A percentile compares a stretch with the other conserved stretches of the same genome.
phyloP scores from a whole-genome alignment of 306 rosid species.

The Medicago lupulina region DNA sequence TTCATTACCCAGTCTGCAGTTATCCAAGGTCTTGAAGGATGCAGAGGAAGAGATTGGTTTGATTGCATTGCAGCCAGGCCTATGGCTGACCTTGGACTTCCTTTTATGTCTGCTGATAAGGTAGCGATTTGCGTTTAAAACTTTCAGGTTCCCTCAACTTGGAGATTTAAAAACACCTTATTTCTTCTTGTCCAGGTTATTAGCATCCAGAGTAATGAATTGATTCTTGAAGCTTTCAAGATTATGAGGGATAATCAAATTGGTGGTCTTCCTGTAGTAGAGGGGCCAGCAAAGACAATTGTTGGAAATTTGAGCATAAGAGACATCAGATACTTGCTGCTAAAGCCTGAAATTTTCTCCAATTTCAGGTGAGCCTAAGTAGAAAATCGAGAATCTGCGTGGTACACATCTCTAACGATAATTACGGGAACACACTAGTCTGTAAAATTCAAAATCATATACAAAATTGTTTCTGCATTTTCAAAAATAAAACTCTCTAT shows the following conservation, averaged over 20 bases:
- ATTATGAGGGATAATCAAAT: conserved; percentile 76
- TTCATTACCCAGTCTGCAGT: conserved; percentile 95
- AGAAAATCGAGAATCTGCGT: conserved; percentile 29
- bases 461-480: conserved; percentile 22
- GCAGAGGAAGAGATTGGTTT: conserved; percentile 87
- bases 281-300: conserved; percentile 69
- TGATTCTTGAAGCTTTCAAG: conserved; percentile 93
- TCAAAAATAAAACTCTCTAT: conserved; percentile 17
- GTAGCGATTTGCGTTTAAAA: conserved; percentile 43
- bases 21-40: conserved; percentile 82
- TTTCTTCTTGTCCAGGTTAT: conserved; percentile 60
- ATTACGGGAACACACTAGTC: conserved; percentile 1
- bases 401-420: conserved; percentile 28
- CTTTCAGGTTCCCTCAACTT: conserved; percentile 22
- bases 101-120: conserved; percentile 75
- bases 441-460: conserved; percentile 22
- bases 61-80: conserved; percentile 71
- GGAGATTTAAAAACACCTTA: conserved; percentile 24
- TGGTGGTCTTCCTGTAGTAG: conserved; percentile 84
- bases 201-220: conserved; percentile 63
- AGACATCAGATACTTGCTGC: conserved; percentile 75
- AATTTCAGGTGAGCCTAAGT: conserved; percentile 64
- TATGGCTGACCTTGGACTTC: conserved; percentile 81
- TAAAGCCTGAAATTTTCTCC: conserved; percentile 80
- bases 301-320: conserved; percentile 80